These are phyloP conservation scores for Naganishia sp. DNA, from an alignment of 1,284 basidiomycete genomes.

Conservation along the genomic window DNA sequence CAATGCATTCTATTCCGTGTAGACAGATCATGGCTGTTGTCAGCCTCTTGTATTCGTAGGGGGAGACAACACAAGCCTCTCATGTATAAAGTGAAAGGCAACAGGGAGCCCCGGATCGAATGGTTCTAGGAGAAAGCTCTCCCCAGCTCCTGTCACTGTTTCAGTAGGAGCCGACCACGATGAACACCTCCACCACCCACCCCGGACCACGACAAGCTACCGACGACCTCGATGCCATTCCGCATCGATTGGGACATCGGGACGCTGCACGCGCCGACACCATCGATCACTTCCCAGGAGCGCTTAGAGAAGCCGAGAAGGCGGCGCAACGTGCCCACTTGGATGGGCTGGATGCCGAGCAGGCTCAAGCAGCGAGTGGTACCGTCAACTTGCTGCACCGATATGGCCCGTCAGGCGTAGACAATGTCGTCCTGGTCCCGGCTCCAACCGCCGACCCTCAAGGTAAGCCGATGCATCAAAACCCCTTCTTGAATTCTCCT, in stretches of 20 bases:
- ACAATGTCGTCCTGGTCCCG: constrained; percentile 15
- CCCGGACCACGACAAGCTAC: not conserved
- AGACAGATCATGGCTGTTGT: no score
- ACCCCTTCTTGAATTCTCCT: not conserved
- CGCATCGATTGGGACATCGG: not conserved
- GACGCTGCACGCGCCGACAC: constrained; percentile 7
- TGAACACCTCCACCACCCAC: constrained; percentile 3
- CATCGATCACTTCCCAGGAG: constrained; percentile 8
- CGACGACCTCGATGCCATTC: constrained; percentile 1
- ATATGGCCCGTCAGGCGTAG: constrained; percentile 1
- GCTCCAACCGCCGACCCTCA: constrained; percentile 12
- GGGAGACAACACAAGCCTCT: no score
- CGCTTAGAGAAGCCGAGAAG: constrained; percentile 3
- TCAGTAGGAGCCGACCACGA: constrained; percentile 7
- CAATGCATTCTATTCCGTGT: no score
- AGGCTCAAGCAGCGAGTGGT: constrained; percentile 6
- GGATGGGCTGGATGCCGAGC: constrained; percentile 2
- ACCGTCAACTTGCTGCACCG: constrained; percentile 15
- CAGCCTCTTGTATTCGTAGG: no score
- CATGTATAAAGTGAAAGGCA: no score
- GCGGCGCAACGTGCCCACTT: constrained; percentile 6
- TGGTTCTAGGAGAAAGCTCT: not conserved
- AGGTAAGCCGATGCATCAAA: not conserved
- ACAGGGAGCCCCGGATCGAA: no score
- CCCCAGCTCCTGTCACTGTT: constrained; percentile 16